phyloP scores from a whole-genome alignment of 371 early-diverging fungal species.

The Apophysomyces elegans region DNA sequence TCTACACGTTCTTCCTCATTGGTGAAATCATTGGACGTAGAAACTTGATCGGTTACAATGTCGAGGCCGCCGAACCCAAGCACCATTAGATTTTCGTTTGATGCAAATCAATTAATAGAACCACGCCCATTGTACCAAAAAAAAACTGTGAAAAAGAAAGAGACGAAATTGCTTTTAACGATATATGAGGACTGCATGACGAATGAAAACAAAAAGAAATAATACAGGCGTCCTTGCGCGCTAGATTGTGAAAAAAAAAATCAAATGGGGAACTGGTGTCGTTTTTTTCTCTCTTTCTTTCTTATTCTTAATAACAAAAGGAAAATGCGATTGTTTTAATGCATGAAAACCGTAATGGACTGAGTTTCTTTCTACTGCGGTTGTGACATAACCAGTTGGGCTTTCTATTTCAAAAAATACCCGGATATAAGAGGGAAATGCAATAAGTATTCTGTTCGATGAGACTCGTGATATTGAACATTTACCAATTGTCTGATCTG shows the following conservation, averaged over 20 bases:
- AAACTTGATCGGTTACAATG: slow-evolving; percentile 73
- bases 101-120: slow-evolving; percentile 1
- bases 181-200: too few species aligned
- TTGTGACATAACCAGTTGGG: slow-evolving; percentile 5
- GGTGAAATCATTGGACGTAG: slow-evolving; percentile 78
- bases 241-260: too few species aligned
- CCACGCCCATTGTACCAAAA: not conserved
- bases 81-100: slow-evolving; percentile 26
- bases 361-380: not conserved
- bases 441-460: not conserved
- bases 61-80: slow-evolving; percentile 57
- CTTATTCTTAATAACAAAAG: not conserved
- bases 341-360: not conserved
- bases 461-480: not conserved
- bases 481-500: slow-evolving; percentile 60
- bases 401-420: not conserved
- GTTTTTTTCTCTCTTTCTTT: not conserved
- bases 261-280: not conserved
- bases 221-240: too few species aligned
- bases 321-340: not conserved
- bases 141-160: too few species aligned
- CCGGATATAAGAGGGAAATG: too few species aligned
- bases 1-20: slow-evolving; percentile 72
- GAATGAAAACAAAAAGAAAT: too few species aligned
- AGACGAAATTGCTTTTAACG: too few species aligned